These are phyloP conservation scores for Hortiboletus campestris DNA, from an alignment of 768 basidiomycete species.

Conservation along the genomic window DNA sequence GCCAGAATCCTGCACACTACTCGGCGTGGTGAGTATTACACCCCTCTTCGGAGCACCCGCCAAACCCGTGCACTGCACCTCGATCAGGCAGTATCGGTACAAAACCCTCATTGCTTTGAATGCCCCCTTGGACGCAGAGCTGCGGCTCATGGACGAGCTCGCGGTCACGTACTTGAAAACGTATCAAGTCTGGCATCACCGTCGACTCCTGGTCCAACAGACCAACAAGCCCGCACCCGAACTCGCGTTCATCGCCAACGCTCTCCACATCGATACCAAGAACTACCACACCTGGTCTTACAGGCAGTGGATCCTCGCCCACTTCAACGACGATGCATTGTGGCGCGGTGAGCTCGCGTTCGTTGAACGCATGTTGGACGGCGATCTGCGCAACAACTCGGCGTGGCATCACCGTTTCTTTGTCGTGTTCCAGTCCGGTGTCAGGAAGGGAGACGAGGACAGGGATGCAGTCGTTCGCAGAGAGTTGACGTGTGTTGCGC, in stretches of 20 bases:
- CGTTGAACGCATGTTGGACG: conserved; percentile 62
- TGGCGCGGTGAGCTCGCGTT: conserved; percentile 79
- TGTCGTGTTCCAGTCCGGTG: conserved; percentile 70
- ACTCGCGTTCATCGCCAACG: conserved; percentile 73
- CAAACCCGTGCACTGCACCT: not conserved
- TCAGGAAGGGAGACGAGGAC: conserved; percentile 61
- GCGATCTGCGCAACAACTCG: conserved; percentile 92
- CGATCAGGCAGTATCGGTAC: conserved; percentile 88
- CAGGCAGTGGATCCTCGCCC: conserved; percentile 89
- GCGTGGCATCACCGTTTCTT: conserved; percentile 98
- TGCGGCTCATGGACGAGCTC: conserved; percentile 83
- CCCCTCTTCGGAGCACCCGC: not conserved
- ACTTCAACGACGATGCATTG: conserved; percentile 71
- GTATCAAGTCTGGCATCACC: conserved; percentile 98
- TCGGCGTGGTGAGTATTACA: conserved; percentile 76
- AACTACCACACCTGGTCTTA: conserved; percentile 99
- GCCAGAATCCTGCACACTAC: conserved; percentile 94
- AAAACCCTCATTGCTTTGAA: conserved; percentile 73
- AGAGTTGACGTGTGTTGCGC: conserved; percentile 70
- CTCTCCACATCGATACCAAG: conserved; percentile 78
- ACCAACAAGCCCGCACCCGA: conserved; percentile 59
- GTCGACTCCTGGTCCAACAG: conserved; percentile 66
- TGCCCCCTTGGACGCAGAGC: conserved; percentile 70
- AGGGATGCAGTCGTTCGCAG: conserved; percentile 56
- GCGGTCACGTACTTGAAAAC: conserved; percentile 85